Base-by-base conservation (phyloP, 371 early-diverging fungal species). In the Syncephalastrum racemosum region DNA sequence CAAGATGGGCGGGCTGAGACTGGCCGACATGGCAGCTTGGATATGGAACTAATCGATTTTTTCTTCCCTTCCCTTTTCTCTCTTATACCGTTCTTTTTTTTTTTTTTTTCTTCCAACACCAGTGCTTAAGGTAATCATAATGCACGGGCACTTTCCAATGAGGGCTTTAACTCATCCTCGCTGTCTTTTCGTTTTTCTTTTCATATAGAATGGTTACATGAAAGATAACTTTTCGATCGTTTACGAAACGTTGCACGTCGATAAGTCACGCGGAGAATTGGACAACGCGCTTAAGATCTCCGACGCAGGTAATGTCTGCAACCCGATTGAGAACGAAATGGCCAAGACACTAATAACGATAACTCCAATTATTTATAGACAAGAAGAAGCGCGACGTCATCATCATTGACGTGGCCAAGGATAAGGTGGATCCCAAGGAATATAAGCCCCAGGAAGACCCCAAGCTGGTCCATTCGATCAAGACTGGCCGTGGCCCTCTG, bases 221-320 rank as follows among this genome's bases (percentile, higher is more conserved):
- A 80, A 83, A 61, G 83, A 85, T 19, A 77, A 71, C 53, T 89
- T 90, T 66, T 81, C 86, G 47, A 80, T 90, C 55, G 77, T 87
- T 4, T 86, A 85, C 16, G 91, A 90, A 71, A 83, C 90, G 0
- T 68, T 88, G 65, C 90, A 90, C 57, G 80, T 87, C 14, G 77
- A 83, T 44, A 64, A 67, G 22, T 86, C 86, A 60, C 88, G 89
- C 61, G 91, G 87, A 39, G 78, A 87, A 46, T 63, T 82, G n/a
- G 87, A 83, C 31, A 90, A 88, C 57, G 90, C 83, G 2, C 62
- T 83, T 8, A 73, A 74, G 24, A 67, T 73, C 23, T 58, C 64
- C 3, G 56, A 50, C 7, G 68, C 59, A 46, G 68, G 67, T 60
- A 61, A 52, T 15, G 23, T 7, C 19, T n/a, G 3, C 25, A 13